phyloP scores from a whole-genome alignment of 2,329 filamentous ascomycete species.

The Colletotrichum shisoi region DNA sequence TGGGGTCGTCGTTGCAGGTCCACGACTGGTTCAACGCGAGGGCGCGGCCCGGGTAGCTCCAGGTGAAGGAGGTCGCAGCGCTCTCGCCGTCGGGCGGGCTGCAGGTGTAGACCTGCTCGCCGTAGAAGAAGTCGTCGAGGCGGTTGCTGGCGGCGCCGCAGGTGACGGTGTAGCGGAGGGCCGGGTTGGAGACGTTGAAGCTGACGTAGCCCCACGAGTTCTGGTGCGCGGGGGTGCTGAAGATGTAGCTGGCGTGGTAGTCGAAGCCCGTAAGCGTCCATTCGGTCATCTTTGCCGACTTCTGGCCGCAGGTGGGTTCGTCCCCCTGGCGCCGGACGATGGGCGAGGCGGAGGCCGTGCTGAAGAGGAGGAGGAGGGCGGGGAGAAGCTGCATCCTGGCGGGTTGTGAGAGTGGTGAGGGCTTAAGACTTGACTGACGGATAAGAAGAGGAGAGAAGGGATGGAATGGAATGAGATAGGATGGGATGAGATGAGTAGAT shows the following conservation, averaged over 20 bases:
- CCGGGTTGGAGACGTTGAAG: conserved; percentile 61
- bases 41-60: conserved; percentile 48
- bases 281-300: conserved; percentile 39
- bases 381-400: conserved; percentile 23
- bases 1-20: conserved; percentile 54
- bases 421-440: neutral
- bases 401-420: neutral
- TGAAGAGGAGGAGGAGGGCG: conserved; percentile 30
- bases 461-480: neutral
- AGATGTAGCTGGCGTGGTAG: conserved; percentile 59
- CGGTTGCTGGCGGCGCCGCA: conserved; percentile 55
- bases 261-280: conserved; percentile 58
- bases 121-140: conserved; percentile 61
- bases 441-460: neutral
- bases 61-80: conserved; percentile 54
- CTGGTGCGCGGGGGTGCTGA: conserved; percentile 61
- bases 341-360: conserved; percentile 31
- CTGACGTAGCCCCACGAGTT: conserved; percentile 57
- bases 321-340: conserved; percentile 16
- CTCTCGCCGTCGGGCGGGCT: conserved; percentile 44
- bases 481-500: too few relatives aligned
- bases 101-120: conserved; percentile 56
- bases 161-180: conserved; percentile 48
- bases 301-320: conserved; percentile 21
- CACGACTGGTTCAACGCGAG: conserved; percentile 60